These are phyloP conservation scores for Pleurozium schreberi DNA, from an alignment of 225 moss, liverwort and hornwort genomes.

Conservation along the genomic window DNA sequence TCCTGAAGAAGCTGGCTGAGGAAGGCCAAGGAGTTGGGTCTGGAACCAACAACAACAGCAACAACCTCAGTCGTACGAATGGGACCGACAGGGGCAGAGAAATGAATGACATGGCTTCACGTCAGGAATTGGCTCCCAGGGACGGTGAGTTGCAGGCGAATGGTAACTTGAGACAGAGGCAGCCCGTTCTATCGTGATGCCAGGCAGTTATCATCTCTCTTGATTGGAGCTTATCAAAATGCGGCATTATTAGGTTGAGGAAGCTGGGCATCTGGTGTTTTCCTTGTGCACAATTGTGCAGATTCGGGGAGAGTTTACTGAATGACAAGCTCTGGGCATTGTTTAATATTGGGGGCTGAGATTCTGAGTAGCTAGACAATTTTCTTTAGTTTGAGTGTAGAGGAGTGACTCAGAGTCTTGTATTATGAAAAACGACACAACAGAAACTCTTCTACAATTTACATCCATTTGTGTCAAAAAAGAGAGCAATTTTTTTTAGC, in stretches of 20 bases:
- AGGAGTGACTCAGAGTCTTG: constrained; percentile 20
- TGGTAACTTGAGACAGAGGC: constrained; percentile 35
- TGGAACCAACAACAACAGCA: neutral
- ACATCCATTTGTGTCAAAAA: constrained; percentile 7
- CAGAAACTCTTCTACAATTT: neutral
- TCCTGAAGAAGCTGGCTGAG: constrained; percentile 70
- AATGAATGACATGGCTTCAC: constrained; percentile 26
- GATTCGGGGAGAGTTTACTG: constrained; percentile 1
- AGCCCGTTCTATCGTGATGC: constrained; percentile 8
- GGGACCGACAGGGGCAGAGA: constrained; percentile 20
- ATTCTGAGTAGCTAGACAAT: constrained; percentile 23
- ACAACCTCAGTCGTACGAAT: neutral
- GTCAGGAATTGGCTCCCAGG: neutral
- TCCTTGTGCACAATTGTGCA: constrained; percentile 28
- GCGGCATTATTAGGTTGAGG: neutral
- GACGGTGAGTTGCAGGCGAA: neutral
- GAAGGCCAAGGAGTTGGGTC: constrained; percentile 46
- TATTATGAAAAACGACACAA: constrained; percentile 8
- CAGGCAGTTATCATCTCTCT: neutral
- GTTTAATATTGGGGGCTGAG: constrained; percentile 14
- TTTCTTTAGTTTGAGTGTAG: constrained; percentile 18
- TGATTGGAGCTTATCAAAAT: neutral
- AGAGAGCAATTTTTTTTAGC: neutral
- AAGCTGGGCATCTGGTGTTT: neutral
- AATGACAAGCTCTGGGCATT: constrained; percentile 9